Evolutionary conservation across 441 rosid genomes (phyloP).

Genomic region (Breynia disticha): DNA sequence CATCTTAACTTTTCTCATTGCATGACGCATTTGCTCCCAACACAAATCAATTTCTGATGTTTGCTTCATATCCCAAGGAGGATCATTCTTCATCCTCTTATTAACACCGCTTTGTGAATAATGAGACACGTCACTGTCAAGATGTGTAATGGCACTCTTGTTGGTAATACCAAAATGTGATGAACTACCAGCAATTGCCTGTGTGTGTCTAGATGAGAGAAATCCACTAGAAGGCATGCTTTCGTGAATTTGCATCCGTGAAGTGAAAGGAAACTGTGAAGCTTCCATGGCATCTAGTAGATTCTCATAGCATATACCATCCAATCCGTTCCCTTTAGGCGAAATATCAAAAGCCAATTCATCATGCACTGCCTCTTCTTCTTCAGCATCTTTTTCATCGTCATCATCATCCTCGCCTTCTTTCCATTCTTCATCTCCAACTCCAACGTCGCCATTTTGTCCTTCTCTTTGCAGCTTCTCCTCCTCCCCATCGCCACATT

Average conservation of each 20-base stretch:
- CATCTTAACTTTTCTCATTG: conserved; percentile 45
- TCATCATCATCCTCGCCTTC: conserved; percentile 22
- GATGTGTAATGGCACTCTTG: conserved; percentile 53
- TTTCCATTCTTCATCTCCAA: conserved; percentile 14
- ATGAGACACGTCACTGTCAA: conserved; percentile 36
- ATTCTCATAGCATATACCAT: conserved; percentile 42
- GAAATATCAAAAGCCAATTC: conserved; percentile 39
- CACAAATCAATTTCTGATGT: conserved; percentile 33
- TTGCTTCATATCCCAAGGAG: conserved; percentile 40
- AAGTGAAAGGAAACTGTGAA: conserved; percentile 35
- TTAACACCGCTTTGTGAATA: conserved; percentile 34
- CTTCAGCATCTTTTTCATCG: conserved; percentile 19
- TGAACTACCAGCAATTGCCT: conserved; percentile 35
- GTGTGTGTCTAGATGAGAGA: conserved; percentile 41
- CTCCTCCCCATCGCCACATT: conserved; percentile 16
- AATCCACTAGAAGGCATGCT: conserved; percentile 38
- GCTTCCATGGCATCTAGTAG: conserved; percentile 53
- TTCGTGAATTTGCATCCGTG: conserved; percentile 40
- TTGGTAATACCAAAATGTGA: conserved; percentile 30
- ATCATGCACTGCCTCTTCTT: conserved; percentile 25
- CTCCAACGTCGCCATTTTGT: neutral
- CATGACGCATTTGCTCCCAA: conserved; percentile 38
- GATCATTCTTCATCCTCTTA: conserved; percentile 64
- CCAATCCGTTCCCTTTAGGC: conserved; percentile 34
- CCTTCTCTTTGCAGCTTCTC: conserved; percentile 26